Percentiles rank a stretch among this genome's conserved stretches.
Evolutionary conservation across 1,284 basidiomycete species (phyloP).

Genomic region (Omphalotus olearius): DNA sequence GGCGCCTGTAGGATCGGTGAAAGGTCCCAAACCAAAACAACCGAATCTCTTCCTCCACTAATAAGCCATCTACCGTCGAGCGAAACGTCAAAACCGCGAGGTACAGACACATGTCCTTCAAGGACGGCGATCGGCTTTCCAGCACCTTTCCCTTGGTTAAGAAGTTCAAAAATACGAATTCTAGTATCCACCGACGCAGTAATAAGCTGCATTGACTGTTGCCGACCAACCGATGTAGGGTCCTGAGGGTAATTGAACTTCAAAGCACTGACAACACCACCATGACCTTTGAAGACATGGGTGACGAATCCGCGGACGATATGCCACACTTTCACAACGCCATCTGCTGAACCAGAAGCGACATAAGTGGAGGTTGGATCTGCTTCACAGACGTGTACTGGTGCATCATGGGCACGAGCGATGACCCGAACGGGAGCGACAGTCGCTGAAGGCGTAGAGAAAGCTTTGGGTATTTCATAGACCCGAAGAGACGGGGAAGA

Average conservation of each 20-base stretch:
- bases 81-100: constrained; percentile 83
- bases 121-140: constrained; percentile 75
- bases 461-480: constrained; percentile 45
- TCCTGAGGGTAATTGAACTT: constrained; percentile 74
- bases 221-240: constrained; percentile 41
- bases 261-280: constrained; percentile 90
- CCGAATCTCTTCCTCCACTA: constrained; percentile 87
- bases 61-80: constrained; percentile 82
- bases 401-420: constrained; percentile 85
- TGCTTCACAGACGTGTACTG: constrained; percentile 82
- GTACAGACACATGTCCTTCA: constrained; percentile 90
- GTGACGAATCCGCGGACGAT: constrained; percentile 86
- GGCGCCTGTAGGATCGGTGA: constrained; percentile 26
- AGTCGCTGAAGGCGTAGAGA: constrained; percentile 40
- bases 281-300: constrained; percentile 95
- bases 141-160: constrained; percentile 47
- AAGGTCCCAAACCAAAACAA: constrained; percentile 88
- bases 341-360: constrained; percentile 94
- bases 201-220: constrained; percentile 72
- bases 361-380: constrained; percentile 90
- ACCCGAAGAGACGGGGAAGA: constrained; percentile 65
- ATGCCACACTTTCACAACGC: constrained; percentile 97
- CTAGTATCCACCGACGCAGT: constrained; percentile 88
- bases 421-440: constrained; percentile 70
- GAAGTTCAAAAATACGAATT: constrained; percentile 88